These are phyloP conservation scores for Coniochaeta sp. DNA, from an alignment of 2,329 filamentous ascomycete species.

Conservation along the genomic window DNA sequence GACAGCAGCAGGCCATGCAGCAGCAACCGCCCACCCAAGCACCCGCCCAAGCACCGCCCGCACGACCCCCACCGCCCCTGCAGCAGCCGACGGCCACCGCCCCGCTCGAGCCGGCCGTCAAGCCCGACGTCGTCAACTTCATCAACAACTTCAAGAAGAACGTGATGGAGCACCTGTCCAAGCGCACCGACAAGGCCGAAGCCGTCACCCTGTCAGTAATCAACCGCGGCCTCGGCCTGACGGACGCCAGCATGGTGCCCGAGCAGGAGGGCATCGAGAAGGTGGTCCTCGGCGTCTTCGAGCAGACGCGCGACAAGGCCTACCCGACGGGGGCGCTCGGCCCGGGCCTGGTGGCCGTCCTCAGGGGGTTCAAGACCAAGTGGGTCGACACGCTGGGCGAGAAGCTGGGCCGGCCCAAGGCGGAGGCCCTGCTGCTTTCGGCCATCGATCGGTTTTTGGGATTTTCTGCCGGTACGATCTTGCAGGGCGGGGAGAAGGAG, in stretches of 20 bases:
- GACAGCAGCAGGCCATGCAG: not conserved
- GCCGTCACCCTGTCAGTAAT: conserved; percentile 45
- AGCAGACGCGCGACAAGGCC: conserved; percentile 11
- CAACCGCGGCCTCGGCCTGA: conserved; percentile 41
- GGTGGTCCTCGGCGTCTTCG: conserved; percentile 37
- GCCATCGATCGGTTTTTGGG: conserved; percentile 43
- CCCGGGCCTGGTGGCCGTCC: conserved; percentile 30
- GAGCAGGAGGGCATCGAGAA: conserved; percentile 38
- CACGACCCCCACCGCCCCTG: not conserved
- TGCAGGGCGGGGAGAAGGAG: conserved; percentile 17
- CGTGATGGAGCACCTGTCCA: conserved; percentile 36
- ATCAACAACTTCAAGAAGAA: conserved; percentile 39
- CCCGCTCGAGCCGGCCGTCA: conserved; percentile 26
- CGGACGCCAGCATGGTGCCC: conserved; percentile 28
- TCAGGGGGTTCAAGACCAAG: conserved; percentile 37
- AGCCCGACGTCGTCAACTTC: conserved; percentile 32
- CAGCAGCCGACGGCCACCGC: not conserved
- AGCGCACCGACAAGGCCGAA: conserved; percentile 32
- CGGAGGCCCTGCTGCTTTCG: conserved; percentile 39
- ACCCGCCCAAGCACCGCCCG: not conserved
- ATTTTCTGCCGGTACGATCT: conserved; percentile 32
- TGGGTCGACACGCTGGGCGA: conserved; percentile 33
- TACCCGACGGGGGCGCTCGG: conserved; percentile 17
- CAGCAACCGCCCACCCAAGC: not conserved
- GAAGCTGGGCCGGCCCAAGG: conserved; percentile 30